phyloP scores from a whole-genome alignment of 1,139 yeast genomes.

The Taphrina flavorubra region DNA sequence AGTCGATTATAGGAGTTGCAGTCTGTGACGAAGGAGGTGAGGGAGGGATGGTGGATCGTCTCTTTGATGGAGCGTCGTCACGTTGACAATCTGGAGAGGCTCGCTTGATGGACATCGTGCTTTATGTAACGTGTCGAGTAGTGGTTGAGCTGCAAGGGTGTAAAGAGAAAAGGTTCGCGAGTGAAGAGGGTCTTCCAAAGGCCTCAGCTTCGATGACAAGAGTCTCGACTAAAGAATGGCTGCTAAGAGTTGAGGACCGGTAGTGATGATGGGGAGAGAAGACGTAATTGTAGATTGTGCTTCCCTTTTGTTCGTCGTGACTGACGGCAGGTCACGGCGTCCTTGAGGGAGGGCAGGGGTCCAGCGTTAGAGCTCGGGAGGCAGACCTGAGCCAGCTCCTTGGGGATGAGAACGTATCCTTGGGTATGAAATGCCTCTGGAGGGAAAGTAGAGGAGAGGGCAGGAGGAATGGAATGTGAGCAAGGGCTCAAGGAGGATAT shows the following conservation, averaged over 20 bases:
- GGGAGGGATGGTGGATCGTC: conserved; percentile 34
- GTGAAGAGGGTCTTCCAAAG: neutral
- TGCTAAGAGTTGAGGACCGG: neutral
- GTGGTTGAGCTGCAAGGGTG: neutral
- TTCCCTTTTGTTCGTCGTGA: conserved; percentile 16
- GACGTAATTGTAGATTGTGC: conserved; percentile 16
- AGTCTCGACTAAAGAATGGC: neutral
- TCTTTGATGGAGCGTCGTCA: conserved; percentile 36
- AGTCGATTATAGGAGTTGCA: conserved; percentile 17
- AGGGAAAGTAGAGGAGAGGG: conserved; percentile 7
- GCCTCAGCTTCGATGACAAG: too few species aligned
- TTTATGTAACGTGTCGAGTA: neutral
- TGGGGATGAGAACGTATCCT: conserved; percentile 16
- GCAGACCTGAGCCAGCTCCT: conserved; percentile 13
- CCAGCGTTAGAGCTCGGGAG: conserved; percentile 2
- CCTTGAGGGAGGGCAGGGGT: conserved; percentile 13
- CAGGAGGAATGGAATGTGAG: conserved; percentile 22
- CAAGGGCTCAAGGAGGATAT: conserved; percentile 19
- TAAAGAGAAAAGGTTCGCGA: neutral
- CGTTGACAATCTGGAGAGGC: conserved; percentile 32
- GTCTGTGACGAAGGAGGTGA: conserved; percentile 34
- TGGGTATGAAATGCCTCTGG: neutral
- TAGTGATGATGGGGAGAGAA: conserved; percentile 7
- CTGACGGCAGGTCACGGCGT: neutral
- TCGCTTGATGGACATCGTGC: conserved; percentile 24